A percentile compares a stretch with the other conserved stretches of the same genome.
Evolutionary conservation across 2,329 filamentous ascomycete species (phyloP).

Genomic region (Tricladium varicosporioides): DNA sequence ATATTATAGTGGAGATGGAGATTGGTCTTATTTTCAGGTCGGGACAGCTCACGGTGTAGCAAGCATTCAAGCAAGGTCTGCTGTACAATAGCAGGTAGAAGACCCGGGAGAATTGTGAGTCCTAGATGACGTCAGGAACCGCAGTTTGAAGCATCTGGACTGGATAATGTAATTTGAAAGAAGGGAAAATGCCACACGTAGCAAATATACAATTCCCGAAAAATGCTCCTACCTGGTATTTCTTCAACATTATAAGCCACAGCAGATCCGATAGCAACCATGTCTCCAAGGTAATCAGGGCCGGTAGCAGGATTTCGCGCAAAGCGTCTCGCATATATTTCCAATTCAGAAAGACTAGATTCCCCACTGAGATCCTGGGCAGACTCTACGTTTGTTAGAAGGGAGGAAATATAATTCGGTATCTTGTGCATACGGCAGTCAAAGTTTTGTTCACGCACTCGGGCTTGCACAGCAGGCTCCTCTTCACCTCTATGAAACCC

Average conservation of each 20-base stretch:
- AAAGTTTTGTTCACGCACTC: too few species aligned
- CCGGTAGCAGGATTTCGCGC: too few species aligned
- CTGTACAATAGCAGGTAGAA: conserved; percentile 71
- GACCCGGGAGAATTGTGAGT: conserved; percentile 71
- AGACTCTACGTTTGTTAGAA: too few species aligned
- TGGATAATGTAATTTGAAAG: not conserved
- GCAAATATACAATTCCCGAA: not conserved
- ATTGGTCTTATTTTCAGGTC: conserved; percentile 78
- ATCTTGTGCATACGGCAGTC: too few species aligned
- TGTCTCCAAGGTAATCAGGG: too few species aligned
- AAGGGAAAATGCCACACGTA: not conserved
- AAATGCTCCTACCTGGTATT: conserved; percentile 57
- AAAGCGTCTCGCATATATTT: too few species aligned
- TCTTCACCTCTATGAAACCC: too few species aligned
- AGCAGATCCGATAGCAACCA: not conserved
- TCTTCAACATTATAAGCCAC: conserved; percentile 61
- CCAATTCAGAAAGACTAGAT: too few species aligned
- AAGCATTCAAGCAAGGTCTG: conserved; percentile 67
- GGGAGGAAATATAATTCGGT: too few species aligned
- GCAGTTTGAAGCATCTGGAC: too few species aligned
- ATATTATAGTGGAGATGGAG: conserved; percentile 80
- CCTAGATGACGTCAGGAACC: conserved; percentile 49
- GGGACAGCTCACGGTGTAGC: conserved; percentile 74
- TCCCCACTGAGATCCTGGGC: too few species aligned
- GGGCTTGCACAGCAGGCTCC: too few species aligned